Conservation (phyloP, 306 rosid species). For the Acacia crassicarpa region DNA sequence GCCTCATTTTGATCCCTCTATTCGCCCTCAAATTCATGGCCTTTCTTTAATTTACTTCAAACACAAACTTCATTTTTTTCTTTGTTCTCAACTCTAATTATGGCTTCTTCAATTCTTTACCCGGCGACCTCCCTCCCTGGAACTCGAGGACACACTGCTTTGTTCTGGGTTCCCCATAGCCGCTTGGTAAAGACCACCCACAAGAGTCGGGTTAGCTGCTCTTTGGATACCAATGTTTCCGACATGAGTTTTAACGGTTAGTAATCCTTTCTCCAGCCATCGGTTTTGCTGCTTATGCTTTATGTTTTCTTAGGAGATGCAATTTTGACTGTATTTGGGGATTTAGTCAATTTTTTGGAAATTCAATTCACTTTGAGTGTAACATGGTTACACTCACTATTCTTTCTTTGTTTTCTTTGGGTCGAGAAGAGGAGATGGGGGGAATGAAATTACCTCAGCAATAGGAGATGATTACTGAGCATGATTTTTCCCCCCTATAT, state of each 20-base stretch:
- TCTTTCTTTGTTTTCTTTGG: neutral
- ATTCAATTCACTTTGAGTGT: constrained; percentile 6
- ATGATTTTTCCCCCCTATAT: neutral
- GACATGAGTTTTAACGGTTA: constrained; percentile 88
- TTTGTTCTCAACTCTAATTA: neutral
- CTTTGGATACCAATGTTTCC: constrained; percentile 81
- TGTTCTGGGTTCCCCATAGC: constrained; percentile 33
- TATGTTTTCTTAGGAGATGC: neutral
- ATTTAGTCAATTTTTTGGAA: neutral
- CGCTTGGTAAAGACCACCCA: constrained; percentile 38
- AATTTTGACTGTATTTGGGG: neutral
- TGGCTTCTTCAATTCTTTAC: constrained; percentile 69
- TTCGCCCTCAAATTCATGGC: neutral
- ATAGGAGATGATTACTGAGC: neutral
- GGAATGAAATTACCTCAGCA: too few relatives aligned
- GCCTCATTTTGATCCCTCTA: neutral
- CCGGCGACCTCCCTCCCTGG: constrained; percentile 55
- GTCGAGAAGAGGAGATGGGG: neutral
- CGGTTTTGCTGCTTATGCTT: neutral
- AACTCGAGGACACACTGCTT: constrained; percentile 33
- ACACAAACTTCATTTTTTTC: neutral
- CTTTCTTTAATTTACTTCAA: neutral
- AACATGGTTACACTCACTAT: neutral
- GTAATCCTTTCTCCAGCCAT: neutral
- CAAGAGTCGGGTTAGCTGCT: constrained; percentile 55